These are phyloP conservation scores for Blastomyces parvus DNA, from an alignment of 2,329 filamentous ascomycete species.

Conservation along the genomic window DNA sequence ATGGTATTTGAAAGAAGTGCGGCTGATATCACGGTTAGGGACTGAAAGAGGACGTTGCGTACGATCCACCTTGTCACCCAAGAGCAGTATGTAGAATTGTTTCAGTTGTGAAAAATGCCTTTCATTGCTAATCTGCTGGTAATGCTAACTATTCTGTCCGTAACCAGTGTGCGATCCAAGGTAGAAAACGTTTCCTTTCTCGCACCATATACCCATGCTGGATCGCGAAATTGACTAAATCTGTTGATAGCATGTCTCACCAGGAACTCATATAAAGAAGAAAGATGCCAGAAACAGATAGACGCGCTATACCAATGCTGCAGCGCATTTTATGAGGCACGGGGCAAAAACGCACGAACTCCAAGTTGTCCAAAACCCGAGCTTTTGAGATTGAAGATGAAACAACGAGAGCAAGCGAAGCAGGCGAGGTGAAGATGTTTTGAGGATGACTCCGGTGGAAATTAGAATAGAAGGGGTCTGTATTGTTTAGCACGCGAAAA, in stretches of 20 bases:
- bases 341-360: constrained; percentile 66
- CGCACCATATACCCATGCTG: background rate
- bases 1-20: constrained; percentile 5
- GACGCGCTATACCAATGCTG: constrained; percentile 91
- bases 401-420: constrained; percentile 49
- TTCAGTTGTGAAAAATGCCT: background rate
- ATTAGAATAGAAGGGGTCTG: background rate
- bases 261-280: constrained; percentile 76
- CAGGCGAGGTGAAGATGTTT: background rate
- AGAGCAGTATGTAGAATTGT: constrained; percentile 54
- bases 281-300: constrained; percentile 66
- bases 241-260: constrained; percentile 63
- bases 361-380: constrained; percentile 78
- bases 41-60: constrained; percentile 60
- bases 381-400: constrained; percentile 73
- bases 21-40: background rate
- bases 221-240: background rate
- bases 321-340: constrained; percentile 70
- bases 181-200: constrained; percentile 38
- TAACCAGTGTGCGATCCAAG: constrained; percentile 75
- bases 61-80: constrained; percentile 74
- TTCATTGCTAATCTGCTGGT: constrained; percentile 3
- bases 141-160: constrained; percentile 8
- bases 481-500: constrained; percentile 1
- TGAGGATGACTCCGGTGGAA: background rate